These are phyloP conservation scores for Kurtzmaniella quercitrusa DNA, from an alignment of 1,139 yeast genomes.

Conservation along the genomic window DNA sequence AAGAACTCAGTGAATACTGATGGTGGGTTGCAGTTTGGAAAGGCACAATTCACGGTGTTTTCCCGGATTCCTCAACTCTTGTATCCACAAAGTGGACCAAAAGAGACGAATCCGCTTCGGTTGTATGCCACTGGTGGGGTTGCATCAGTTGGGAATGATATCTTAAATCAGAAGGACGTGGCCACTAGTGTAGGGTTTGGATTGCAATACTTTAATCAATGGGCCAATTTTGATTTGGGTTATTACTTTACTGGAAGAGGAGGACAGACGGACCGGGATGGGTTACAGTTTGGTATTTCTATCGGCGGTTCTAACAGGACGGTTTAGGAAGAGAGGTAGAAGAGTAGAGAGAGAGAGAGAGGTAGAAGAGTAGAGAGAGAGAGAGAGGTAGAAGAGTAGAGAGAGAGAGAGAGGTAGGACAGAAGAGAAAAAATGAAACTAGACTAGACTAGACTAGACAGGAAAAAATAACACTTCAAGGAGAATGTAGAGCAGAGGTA, in stretches of 20 bases:
- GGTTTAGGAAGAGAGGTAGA: background rate
- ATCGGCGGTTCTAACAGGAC: slow-evolving; percentile 37
- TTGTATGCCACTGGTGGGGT: slow-evolving; percentile 33
- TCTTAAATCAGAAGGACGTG: slow-evolving; percentile 11
- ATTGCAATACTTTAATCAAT: slow-evolving; percentile 35
- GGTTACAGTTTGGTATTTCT: slow-evolving; percentile 44
- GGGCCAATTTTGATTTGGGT: slow-evolving; percentile 47
- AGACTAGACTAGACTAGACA: too few species aligned
- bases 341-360: background rate
- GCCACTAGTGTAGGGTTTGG: slow-evolving; percentile 43
- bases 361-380: background rate
- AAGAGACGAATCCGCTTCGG: slow-evolving; percentile 38
- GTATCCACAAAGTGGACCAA: slow-evolving; percentile 16
- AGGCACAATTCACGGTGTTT: slow-evolving; percentile 29
- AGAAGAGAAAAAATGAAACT: too few species aligned
- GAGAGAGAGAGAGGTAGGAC: background rate
- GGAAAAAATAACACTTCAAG: too few species aligned
- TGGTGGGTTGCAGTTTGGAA: slow-evolving; percentile 43
- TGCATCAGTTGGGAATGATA: slow-evolving; percentile 24
- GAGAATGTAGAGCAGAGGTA: too few species aligned
- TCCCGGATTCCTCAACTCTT: slow-evolving; percentile 34
- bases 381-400: background rate
- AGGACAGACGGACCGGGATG: slow-evolving; percentile 27
- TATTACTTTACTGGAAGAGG: slow-evolving; percentile 35
- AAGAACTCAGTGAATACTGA: slow-evolving; percentile 31